Evolutionary conservation across 768 basidiomycete genomes (phyloP).

Genomic region (Amanita phalloides): DNA sequence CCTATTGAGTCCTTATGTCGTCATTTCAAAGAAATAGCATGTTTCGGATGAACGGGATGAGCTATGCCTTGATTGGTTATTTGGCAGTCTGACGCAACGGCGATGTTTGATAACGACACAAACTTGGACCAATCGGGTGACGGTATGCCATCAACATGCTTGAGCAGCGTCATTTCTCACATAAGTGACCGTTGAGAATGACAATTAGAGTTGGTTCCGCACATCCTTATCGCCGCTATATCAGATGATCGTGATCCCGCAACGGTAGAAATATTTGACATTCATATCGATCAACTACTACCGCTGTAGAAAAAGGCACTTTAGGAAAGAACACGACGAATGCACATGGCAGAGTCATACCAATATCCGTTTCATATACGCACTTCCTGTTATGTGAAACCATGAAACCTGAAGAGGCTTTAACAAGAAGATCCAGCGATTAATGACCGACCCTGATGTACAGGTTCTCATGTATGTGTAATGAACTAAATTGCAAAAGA

Average conservation of each 20-base stretch:
- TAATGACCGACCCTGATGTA: slow-evolving; percentile 1
- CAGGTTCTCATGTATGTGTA: not conserved
- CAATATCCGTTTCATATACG: not conserved
- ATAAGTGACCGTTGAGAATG: not conserved
- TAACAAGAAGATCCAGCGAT: not conserved
- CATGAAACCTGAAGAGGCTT: not conserved
- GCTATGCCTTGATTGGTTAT: not conserved
- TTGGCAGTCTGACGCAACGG: not conserved
- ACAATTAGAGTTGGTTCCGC: not conserved
- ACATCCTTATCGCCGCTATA: slow-evolving; percentile 3
- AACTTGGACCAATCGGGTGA: not conserved
- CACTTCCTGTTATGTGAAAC: not conserved
- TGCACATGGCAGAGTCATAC: not conserved
- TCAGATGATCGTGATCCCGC: not conserved
- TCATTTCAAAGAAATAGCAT: not conserved
- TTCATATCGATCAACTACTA: not conserved
- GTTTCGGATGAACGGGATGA: not conserved
- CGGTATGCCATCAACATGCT: not conserved
- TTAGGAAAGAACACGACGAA: not conserved
- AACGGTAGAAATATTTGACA: not conserved
- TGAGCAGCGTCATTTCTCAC: not conserved
- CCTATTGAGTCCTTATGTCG: not conserved
- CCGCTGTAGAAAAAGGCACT: not conserved
- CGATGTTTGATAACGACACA: not conserved
- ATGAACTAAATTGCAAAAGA: not conserved